These are phyloP conservation scores for Penicillium taxi DNA, from an alignment of 495 filamentous ascomycete species.

Conservation along the genomic window DNA sequence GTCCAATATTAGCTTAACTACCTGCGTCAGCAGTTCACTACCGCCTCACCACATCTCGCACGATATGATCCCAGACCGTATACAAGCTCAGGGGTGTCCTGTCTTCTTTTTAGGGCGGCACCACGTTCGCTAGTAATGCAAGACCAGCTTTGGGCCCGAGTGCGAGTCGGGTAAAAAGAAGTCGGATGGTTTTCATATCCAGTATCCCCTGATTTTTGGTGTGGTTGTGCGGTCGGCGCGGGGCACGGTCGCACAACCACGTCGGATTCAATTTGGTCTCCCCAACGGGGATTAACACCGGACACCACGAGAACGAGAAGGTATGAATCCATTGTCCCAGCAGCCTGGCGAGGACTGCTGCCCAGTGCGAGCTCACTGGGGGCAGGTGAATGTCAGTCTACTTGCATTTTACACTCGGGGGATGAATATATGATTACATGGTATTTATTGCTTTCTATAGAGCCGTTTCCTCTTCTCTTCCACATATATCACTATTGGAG, in stretches of 20 bases:
- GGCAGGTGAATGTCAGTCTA: too few relatives aligned
- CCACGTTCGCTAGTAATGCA: conserved; percentile 12
- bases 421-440: too few relatives aligned
- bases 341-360: conserved; percentile 4
- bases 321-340: conserved; percentile 13
- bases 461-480: too few relatives aligned
- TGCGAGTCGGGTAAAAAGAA: conserved; percentile 12
- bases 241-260: conserved; percentile 10
- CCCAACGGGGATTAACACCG: conserved; percentile 9
- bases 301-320: conserved; percentile 12
- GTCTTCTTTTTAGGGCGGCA: conserved; percentile 13
- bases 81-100: conserved; percentile 14
- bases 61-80: conserved; percentile 16
- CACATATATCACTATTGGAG: too few relatives aligned
- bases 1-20: conserved; percentile 11
- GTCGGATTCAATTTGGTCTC: conserved; percentile 12
- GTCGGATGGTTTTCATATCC: conserved; percentile 7
- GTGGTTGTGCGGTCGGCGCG: conserved; percentile 7
- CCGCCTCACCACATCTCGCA: conserved; percentile 13
- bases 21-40: conserved; percentile 13
- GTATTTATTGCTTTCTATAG: too few relatives aligned
- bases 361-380: conserved; percentile 6
- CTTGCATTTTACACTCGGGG: too few relatives aligned
- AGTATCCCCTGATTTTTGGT: conserved; percentile 9
- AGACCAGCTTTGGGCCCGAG: conserved; percentile 11